Evolutionary conservation across 148 eudicot genomes (phyloP).

Genomic region (Chenopodium berlandieri): DNA sequence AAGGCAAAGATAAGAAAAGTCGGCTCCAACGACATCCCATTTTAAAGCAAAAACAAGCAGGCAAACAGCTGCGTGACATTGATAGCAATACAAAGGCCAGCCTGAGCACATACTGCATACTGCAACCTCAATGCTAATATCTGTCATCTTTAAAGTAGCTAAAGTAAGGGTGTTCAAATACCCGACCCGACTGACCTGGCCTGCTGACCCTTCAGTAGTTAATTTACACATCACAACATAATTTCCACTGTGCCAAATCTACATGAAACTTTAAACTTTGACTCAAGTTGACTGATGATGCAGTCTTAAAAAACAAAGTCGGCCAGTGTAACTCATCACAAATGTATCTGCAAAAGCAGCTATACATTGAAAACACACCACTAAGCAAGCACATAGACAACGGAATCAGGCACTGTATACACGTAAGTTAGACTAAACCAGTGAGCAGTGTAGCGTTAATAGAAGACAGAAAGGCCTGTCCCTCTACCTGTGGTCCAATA

Average conservation of each 20-base stretch:
- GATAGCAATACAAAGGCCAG: not conserved
- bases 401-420: not conserved
- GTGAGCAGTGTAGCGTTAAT: not conserved
- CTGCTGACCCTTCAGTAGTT: not conserved
- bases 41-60: not conserved
- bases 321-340: not conserved
- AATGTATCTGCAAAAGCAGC: not conserved
- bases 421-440: too few relatives aligned
- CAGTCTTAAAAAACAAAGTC: not conserved
- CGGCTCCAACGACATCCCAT: not conserved
- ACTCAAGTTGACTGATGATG: not conserved
- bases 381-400: not conserved
- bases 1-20: not conserved
- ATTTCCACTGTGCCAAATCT: not conserved
- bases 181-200: too few relatives aligned
- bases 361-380: not conserved
- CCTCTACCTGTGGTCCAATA: not conserved
- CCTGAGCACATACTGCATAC: not conserved
- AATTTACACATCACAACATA: not conserved
- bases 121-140: not conserved
- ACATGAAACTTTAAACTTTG: not conserved
- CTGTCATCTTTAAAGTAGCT: not conserved
- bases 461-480: not conserved
- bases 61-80: not conserved
- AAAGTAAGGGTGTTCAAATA: not conserved